Percentiles rank a stretch among this genome's conserved stretches.
Evolutionary conservation across 2,329 filamentous ascomycete genomes (phyloP).

Genomic region (Xylaria hypoxylon): DNA sequence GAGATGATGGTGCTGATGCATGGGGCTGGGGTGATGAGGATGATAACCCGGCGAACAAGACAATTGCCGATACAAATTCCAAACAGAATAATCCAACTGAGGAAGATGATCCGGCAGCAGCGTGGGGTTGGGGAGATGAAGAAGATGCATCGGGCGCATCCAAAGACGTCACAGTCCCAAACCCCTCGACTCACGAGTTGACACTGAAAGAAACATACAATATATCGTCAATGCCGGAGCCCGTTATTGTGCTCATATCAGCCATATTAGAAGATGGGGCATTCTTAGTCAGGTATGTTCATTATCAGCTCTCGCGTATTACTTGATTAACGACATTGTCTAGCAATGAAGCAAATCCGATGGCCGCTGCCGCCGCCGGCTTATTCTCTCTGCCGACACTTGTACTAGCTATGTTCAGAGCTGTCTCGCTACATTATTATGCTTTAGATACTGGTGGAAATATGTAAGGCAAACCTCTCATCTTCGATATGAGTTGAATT

Average conservation of each 20-base stretch:
- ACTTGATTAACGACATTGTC: constrained; percentile 30
- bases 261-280: constrained; percentile 71
- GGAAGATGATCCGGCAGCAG: constrained; percentile 66
- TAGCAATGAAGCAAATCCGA: constrained; percentile 63
- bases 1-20: constrained; percentile 57
- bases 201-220: constrained; percentile 87
- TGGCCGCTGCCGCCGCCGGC: constrained; percentile 75
- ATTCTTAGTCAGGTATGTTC: constrained; percentile 63
- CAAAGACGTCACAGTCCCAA: constrained; percentile 44
- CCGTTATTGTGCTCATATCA: constrained; percentile 75
- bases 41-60: constrained; percentile 69
- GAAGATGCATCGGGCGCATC: constrained; percentile 57
- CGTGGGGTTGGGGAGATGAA: constrained; percentile 88
- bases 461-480: constrained; percentile 62
- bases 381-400: constrained; percentile 79
- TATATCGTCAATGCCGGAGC: constrained; percentile 87
- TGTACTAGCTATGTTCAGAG: constrained; percentile 81
- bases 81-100: constrained; percentile 36
- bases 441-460: constrained; percentile 69
- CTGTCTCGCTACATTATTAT: constrained; percentile 81
- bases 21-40: constrained; percentile 89
- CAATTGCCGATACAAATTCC: constrained; percentile 55
- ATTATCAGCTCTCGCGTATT: background rate
- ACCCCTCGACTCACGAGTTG: constrained; percentile 68
- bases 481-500: background rate